These are phyloP conservation scores for Herpetospermum pedunculosum DNA, from an alignment of 306 rosid genomes.

Conservation along the genomic window DNA sequence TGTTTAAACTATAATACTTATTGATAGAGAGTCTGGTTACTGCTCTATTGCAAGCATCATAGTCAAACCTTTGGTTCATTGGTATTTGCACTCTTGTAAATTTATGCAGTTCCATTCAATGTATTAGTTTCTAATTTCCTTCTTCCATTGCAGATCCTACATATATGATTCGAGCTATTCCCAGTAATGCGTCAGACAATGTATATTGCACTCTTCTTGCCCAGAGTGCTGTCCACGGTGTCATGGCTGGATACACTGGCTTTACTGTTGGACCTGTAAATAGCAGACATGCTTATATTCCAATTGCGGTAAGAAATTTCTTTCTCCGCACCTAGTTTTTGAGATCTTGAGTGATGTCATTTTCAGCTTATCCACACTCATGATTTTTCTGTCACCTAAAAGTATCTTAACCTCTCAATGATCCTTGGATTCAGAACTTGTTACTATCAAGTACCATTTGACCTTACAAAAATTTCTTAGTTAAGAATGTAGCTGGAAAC, in stretches of 20 bases:
- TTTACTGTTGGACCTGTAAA: slow-evolving; percentile 88
- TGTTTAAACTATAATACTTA: not conserved
- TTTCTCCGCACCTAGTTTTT: slow-evolving; percentile 1
- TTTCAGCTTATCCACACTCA: not conserved
- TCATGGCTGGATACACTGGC: slow-evolving; percentile 93
- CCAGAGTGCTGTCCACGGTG: slow-evolving; percentile 89
- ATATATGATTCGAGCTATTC: slow-evolving; percentile 94
- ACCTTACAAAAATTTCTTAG: not conserved
- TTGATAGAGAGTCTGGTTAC: not conserved
- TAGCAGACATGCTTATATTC: slow-evolving; percentile 79
- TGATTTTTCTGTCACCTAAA: not conserved
- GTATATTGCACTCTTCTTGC: slow-evolving; percentile 95
- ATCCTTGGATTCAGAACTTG: not conserved
- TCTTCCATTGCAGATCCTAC: slow-evolving; percentile 66
- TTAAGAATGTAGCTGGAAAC: not conserved
- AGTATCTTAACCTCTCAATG: not conserved
- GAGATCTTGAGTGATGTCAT: not conserved
- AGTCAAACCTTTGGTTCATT: not conserved
- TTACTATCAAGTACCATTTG: not conserved
- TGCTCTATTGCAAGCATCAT: not conserved
- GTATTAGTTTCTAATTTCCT: not conserved
- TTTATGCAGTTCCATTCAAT: not conserved
- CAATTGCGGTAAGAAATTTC: slow-evolving; percentile 63
- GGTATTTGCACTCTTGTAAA: not conserved
- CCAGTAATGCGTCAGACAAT: slow-evolving; percentile 94